These are phyloP conservation scores for Arachis monticola DNA, from an alignment of 331 rosid genomes.

Conservation along the genomic window DNA sequence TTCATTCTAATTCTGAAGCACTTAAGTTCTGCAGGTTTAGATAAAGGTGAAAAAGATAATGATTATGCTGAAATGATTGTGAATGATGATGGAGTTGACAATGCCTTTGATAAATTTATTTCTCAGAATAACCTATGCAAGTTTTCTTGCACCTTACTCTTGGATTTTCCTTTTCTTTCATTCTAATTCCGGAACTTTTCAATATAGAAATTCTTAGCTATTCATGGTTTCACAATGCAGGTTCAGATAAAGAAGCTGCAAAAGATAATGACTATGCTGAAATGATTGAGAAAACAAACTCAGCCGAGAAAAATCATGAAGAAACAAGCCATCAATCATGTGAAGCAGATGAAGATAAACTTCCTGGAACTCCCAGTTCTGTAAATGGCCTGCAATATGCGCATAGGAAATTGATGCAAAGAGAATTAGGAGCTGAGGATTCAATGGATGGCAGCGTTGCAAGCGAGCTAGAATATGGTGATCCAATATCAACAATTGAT, in stretches of 20 bases:
- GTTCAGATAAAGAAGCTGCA: slow-evolving; percentile 36
- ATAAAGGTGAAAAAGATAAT: too few relatives aligned
- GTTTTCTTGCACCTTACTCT: slow-evolving; percentile 25
- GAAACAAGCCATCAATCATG: slow-evolving; percentile 38
- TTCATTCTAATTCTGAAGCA: background rate
- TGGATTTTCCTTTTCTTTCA: background rate
- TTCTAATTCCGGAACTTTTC: background rate
- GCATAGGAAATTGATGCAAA: slow-evolving; percentile 49
- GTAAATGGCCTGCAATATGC: slow-evolving; percentile 49
- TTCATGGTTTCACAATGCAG: slow-evolving; percentile 29
- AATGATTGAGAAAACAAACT: slow-evolving; percentile 34
- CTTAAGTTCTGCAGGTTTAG: slow-evolving; percentile 2
- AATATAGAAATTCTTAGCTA: background rate
- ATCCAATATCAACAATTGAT: slow-evolving; percentile 54
- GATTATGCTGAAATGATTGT: slow-evolving; percentile 2
- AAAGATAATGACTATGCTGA: slow-evolving; percentile 23
- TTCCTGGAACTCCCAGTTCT: slow-evolving; percentile 64
- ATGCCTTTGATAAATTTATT: slow-evolving; percentile 49
- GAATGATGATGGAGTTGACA: slow-evolving; percentile 45
- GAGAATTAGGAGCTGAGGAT: slow-evolving; percentile 58
- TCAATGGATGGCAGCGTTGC: slow-evolving; percentile 59
- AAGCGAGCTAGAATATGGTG: slow-evolving; percentile 57
- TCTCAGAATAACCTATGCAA: slow-evolving; percentile 53
- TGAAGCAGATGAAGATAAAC: slow-evolving; percentile 62
- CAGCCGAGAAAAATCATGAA: slow-evolving; percentile 41